Evolutionary conservation across 805 yeast genomes (phyloP), one percentile per base, ranked within the genome.

Genomic region (Jamesozyma hellenica): DNA sequence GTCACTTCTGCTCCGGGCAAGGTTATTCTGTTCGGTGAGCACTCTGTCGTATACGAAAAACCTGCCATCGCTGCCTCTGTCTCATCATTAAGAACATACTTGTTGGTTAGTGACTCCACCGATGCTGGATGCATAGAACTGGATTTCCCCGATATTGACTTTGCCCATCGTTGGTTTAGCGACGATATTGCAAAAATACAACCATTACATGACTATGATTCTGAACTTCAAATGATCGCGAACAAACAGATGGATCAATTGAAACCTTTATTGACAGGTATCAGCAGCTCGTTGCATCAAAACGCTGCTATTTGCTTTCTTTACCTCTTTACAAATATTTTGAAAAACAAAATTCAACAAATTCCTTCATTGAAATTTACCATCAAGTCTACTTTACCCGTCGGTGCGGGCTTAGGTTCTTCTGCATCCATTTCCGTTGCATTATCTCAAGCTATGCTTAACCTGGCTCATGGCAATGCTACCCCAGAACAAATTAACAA

Each of bases 51-150:
- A 0, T 84, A 83, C 57, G 79, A 83, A 34, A 83, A 77, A 55
- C 96, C 96, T 1, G 97, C 96, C 11, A 83, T 92, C 38, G 97
- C 98, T 1, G 96, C 97, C 0, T 92, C 96, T 4, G 72, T 90
- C 8, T 48, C 59, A 9, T 80, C 92, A 6, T 66, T 92, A 42
- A 72, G 96, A 52, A 83, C 96, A 0, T 90, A 85, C 51, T 61
- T 88, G 7, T 63, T 82, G 16, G 92, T 83, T 1, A 46, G 10
- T 1, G 19, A 12, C 1, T 16, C 25, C 16, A 13, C 14, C 3
- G 14, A 30, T 8, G 23, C n/a, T 14, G 21, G 16, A 4, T 26
- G 55, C 1, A 67, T 88, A 34, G 65, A 67, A 21, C 65, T 90
- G 45, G 85, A 83, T 48, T 86, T 88, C 59, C 94, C 95, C 6